These are phyloP conservation scores for Wickerhamiella slavikovae DNA, from an alignment of 805 yeast genomes.

Conservation along the genomic window DNA sequence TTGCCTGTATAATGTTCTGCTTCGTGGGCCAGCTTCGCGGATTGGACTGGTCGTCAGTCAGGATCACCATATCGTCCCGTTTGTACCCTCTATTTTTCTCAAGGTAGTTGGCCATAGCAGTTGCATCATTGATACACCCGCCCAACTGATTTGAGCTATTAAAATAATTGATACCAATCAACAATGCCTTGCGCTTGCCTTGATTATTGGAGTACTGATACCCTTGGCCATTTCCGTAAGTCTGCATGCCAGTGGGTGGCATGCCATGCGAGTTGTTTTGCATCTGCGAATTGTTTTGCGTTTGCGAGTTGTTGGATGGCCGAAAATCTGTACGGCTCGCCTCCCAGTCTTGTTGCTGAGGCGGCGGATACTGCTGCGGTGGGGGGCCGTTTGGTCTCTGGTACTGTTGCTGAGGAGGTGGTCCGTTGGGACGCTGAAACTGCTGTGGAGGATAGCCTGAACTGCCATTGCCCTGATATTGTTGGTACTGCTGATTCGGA, in stretches of 20 bases:
- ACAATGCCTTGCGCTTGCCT: conserved; percentile 53
- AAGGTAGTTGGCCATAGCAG: conserved; percentile 24
- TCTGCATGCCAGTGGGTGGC: neutral
- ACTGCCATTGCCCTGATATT: no score
- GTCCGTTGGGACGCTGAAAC: no score
- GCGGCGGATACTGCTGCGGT: no score
- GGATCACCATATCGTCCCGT: conserved; percentile 20
- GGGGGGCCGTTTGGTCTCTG: no score
- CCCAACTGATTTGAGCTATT: conserved; percentile 39
- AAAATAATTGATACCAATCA: conserved; percentile 61
- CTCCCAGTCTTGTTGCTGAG: no score
- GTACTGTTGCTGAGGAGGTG: no score
- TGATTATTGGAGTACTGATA: conserved; percentile 48
- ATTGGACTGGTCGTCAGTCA: conserved; percentile 23
- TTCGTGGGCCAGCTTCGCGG: conserved; percentile 34
- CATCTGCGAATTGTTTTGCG: no score
- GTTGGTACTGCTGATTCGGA: no score
- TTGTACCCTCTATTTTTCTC: conserved; percentile 20
- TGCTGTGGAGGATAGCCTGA: no score
- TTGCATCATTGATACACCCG: conserved; percentile 67
- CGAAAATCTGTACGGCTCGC: no score
- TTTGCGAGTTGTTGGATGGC: no score
- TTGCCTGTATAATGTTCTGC: conserved; percentile 52
- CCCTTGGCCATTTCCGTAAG: conserved; percentile 12
- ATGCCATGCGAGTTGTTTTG: no score